Conservation (phyloP, 805 yeast species). For the Helenozyma baotianmanensis region DNA sequence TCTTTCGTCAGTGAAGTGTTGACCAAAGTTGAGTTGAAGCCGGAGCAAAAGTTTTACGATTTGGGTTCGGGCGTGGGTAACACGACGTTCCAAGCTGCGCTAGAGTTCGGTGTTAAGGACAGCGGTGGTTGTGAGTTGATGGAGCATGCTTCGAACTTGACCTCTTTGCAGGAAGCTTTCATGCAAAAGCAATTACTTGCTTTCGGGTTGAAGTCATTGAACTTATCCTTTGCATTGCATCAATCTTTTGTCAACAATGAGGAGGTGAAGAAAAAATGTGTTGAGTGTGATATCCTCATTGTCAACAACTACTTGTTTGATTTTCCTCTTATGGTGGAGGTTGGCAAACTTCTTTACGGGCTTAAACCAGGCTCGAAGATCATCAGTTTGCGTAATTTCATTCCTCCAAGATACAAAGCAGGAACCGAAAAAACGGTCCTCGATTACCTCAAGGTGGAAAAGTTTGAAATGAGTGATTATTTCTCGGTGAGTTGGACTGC, state of each 20-base stretch:
- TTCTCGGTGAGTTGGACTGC: constrained; percentile 89
- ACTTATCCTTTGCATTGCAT: constrained; percentile 52
- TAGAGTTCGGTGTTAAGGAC: constrained; percentile 70
- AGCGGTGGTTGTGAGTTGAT: constrained; percentile 91
- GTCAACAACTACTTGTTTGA: constrained; percentile 85
- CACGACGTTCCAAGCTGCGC: constrained; percentile 82
- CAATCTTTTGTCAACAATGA: constrained; percentile 70
- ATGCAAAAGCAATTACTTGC: constrained; percentile 52
- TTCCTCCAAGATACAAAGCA: constrained; percentile 69
- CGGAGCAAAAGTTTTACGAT: constrained; percentile 66
- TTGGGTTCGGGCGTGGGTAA: constrained; percentile 95
- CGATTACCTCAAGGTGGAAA: constrained; percentile 60
- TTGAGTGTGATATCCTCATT: constrained; percentile 65
- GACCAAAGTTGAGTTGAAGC: constrained; percentile 52
- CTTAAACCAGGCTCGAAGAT: constrained; percentile 72
- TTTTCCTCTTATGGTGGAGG: constrained; percentile 62
- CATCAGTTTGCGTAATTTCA: constrained; percentile 73
- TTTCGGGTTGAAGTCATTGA: constrained; percentile 61
- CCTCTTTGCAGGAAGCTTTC: constrained; percentile 56
- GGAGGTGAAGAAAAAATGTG: constrained; percentile 49
- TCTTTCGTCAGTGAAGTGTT: constrained; percentile 60
- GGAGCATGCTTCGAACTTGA: constrained; percentile 72
- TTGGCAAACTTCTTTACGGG: constrained; percentile 59
- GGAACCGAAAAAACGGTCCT: constrained; percentile 52
- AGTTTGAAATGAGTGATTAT: constrained; percentile 54